Base-by-base conservation (phyloP, 2,329 filamentous ascomycete species). In the Monosporascus sp. region DNA sequence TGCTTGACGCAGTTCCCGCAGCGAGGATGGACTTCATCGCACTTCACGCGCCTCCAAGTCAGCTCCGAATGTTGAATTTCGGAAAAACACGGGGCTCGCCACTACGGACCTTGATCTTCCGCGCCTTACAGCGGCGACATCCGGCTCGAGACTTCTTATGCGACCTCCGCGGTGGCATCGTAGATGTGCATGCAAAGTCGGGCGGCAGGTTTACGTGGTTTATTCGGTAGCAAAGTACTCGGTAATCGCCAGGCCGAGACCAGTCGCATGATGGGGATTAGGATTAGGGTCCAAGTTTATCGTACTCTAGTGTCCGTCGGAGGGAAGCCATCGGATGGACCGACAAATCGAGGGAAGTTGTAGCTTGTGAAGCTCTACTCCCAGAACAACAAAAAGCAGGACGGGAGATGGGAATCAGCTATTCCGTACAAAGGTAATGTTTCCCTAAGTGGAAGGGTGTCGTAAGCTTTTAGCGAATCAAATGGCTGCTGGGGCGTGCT, bases 111-210 rank as follows among this genome's bases (percentile, higher is more conserved):
- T 88, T 88, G 65, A 88, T 86, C 69, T 88, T 88, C 56, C 85
- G 76, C 52, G 76, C 74, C 71, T 88, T 88, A 70, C 85, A 88
- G 54, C 81, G 74, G 57, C 78, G 76, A 62, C 85, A 88, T 46
- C 85, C 85, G 50, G 83, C 79, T 60, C 85, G 78, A 53, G 83
- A 87, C 72, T 87, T 88, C 66, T 86, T 88, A 69, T 88, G 85
- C 43, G 84, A 85, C 66, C 83, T 77, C 63, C 84, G 75, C 31
- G 84, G 83, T 56, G 84, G 81, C 83, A 86, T 86, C 47, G 57
- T 67, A 57, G 49, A n/a, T 24, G 15, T 31, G 27, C 18, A 37
- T 38, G 9, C 11, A 45, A 18, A 27, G 39, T 24, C 20, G 17
- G 39, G 39, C 8, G 39, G 18, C 17, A 20, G 8, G 18, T 43